These are phyloP conservation scores for Arabis alpina DNA, from an alignment of 345 rosid genomes.

Conservation along the genomic window DNA sequence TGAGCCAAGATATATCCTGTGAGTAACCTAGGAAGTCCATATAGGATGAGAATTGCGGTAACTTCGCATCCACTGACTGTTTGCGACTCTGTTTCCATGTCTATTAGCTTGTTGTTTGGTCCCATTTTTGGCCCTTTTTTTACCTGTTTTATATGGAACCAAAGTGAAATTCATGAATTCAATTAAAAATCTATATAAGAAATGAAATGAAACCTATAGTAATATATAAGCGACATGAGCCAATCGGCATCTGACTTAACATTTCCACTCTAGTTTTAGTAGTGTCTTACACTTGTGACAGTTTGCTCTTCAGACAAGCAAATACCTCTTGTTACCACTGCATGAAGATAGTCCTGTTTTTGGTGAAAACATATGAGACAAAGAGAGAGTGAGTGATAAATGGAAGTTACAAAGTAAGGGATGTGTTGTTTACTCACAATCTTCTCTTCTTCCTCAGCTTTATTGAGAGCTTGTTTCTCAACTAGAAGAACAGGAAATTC, in stretches of 20 bases:
- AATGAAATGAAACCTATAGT: not conserved
- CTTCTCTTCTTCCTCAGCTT: slow-evolving; percentile 77
- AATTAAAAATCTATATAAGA: not conserved
- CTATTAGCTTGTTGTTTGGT: slow-evolving; percentile 49
- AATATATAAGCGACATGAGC: not conserved
- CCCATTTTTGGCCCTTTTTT: slow-evolving; percentile 60
- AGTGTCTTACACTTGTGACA: slow-evolving; percentile 61
- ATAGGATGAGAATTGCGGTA: slow-evolving; percentile 88
- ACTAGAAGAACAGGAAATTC: slow-evolving; percentile 85
- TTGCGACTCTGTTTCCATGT: slow-evolving; percentile 63
- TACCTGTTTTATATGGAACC: slow-evolving; percentile 30
- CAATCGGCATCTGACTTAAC: not conserved
- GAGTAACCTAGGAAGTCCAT: slow-evolving; percentile 86
- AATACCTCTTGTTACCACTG: slow-evolving; percentile 82
- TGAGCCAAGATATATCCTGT: slow-evolving; percentile 92
- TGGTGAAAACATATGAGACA: slow-evolving; percentile 8
- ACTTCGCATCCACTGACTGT: slow-evolving; percentile 74
- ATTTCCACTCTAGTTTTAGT: not conserved
- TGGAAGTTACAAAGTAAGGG: not conserved
- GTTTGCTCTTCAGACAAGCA: slow-evolving; percentile 85
- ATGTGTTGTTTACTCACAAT: slow-evolving; percentile 47
- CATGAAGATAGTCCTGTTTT: slow-evolving; percentile 68
- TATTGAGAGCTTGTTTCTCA: slow-evolving; percentile 78
- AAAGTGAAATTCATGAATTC: slow-evolving; percentile 2
- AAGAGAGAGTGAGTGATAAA: not conserved